Percentiles rank a stretch among this genome's conserved stretches.
These are phyloP conservation scores for Flaveria sonorensis DNA, from an alignment of 129 eudicot genomes.

Conservation along the genomic window DNA sequence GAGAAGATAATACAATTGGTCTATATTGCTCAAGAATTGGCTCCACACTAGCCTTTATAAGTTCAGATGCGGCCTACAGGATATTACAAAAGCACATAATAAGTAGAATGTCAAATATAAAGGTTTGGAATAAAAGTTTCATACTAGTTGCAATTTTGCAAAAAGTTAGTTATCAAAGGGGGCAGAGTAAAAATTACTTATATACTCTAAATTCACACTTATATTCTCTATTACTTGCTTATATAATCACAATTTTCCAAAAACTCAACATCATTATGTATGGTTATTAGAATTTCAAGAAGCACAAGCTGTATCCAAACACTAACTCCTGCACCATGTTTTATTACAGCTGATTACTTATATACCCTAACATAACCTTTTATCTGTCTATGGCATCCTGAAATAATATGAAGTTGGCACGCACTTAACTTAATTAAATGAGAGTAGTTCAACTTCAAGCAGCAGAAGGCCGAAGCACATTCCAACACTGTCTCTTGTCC, in stretches of 20 bases:
- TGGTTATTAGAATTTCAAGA: background rate
- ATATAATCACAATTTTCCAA: slow-evolving; percentile 1
- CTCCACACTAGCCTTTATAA: slow-evolving; percentile 85
- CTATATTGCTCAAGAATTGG: slow-evolving; percentile 88
- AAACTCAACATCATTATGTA: background rate
- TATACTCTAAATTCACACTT: background rate
- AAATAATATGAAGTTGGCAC: background rate
- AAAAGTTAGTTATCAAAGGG: background rate
- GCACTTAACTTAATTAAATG: background rate
- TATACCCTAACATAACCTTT: background rate
- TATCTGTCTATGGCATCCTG: background rate
- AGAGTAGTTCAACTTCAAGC: background rate
- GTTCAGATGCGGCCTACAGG: slow-evolving; percentile 88
- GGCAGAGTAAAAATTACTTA: slow-evolving; percentile 6
- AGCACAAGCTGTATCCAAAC: background rate
- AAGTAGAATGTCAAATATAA: slow-evolving; percentile 10
- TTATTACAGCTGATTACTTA: background rate
- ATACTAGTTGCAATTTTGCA: background rate
- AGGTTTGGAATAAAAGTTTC: background rate
- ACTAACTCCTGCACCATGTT: background rate
- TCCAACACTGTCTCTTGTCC: background rate
- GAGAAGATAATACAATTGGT: slow-evolving; percentile 70
- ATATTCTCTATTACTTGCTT: slow-evolving; percentile 3
- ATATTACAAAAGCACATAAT: slow-evolving; percentile 30
- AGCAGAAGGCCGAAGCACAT: background rate